Evolutionary conservation across 176 grass and related monocot genomes (phyloP).

Genomic region (Cocos nucifera): DNA sequence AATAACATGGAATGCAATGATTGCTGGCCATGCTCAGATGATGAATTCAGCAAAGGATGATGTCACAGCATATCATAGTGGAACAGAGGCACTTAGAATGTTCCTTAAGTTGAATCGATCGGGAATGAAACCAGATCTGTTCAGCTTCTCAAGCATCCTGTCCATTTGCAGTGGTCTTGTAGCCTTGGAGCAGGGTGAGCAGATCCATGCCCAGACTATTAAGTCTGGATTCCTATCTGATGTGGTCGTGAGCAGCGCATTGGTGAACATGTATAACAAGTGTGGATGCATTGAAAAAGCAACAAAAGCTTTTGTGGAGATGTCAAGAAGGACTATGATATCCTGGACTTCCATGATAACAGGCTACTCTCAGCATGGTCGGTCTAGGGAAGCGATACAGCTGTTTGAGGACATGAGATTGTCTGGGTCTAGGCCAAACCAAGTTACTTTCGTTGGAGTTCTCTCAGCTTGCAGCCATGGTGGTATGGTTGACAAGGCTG

Average conservation of each 20-base stretch:
- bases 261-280: slow-evolving; percentile 92
- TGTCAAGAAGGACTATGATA: slow-evolving; percentile 53
- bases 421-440: slow-evolving; percentile 51
- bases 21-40: slow-evolving; percentile 57
- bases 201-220: slow-evolving; percentile 69
- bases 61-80: slow-evolving; percentile 36
- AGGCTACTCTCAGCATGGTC: slow-evolving; percentile 72
- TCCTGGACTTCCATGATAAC: slow-evolving; percentile 90
- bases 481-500: slow-evolving; percentile 55
- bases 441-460: slow-evolving; percentile 73
- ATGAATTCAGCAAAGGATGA: slow-evolving; percentile 68
- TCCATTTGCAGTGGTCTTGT: slow-evolving; percentile 64
- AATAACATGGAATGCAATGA: slow-evolving; percentile 71
- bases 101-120: slow-evolving; percentile 53
- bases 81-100: slow-evolving; percentile 54
- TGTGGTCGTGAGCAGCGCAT: slow-evolving; percentile 67
- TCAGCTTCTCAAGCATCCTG: slow-evolving; percentile 72
- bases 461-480: slow-evolving; percentile 80
- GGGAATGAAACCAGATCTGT: slow-evolving; percentile 49
- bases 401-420: slow-evolving; percentile 84
- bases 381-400: slow-evolving; percentile 51
- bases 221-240: slow-evolving; percentile 67
- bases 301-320: slow-evolving; percentile 68
- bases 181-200: slow-evolving; percentile 65
- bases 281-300: slow-evolving; percentile 55